phyloP scores from a whole-genome alignment of 441 rosid species.

The Syzygium syzygioides region DNA sequence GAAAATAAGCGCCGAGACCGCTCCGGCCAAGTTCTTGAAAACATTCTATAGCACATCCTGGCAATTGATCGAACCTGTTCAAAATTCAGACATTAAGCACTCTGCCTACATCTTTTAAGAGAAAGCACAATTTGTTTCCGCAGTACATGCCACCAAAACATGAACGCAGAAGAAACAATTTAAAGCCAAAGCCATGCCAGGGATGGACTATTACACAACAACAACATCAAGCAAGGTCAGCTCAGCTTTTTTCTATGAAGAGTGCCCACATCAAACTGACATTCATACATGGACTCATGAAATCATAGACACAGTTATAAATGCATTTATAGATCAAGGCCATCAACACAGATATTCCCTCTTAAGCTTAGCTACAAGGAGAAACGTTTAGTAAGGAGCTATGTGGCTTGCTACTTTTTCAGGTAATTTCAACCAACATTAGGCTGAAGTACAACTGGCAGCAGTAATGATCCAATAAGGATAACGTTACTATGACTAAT shows the following conservation, averaged over 20 bases:
- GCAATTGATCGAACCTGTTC: constrained; percentile 94
- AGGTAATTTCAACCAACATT: background rate
- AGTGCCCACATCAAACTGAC: background rate
- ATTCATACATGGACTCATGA: background rate
- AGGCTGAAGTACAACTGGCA: background rate
- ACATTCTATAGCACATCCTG: constrained; percentile 98
- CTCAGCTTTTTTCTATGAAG: background rate
- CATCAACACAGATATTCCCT: background rate
- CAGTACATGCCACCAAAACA: background rate
- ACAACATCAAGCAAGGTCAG: background rate
- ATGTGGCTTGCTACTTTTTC: background rate
- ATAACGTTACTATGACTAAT: background rate
- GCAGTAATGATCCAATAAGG: background rate
- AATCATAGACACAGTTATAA: background rate
- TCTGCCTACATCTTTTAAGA: background rate
- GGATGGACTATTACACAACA: background rate
- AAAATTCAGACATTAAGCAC: constrained; percentile 6
- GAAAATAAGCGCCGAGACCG: constrained; percentile 87
- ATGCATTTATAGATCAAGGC: background rate
- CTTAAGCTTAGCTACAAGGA: background rate
- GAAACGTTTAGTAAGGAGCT: background rate
- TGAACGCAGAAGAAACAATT: background rate
- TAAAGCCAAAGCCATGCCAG: background rate
- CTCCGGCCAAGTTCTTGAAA: constrained; percentile 97
- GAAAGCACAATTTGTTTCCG: background rate